Evolutionary conservation across 352 stramenopile genomes (phyloP).

Genomic region (Globisporangium rhizosaccharum): DNA sequence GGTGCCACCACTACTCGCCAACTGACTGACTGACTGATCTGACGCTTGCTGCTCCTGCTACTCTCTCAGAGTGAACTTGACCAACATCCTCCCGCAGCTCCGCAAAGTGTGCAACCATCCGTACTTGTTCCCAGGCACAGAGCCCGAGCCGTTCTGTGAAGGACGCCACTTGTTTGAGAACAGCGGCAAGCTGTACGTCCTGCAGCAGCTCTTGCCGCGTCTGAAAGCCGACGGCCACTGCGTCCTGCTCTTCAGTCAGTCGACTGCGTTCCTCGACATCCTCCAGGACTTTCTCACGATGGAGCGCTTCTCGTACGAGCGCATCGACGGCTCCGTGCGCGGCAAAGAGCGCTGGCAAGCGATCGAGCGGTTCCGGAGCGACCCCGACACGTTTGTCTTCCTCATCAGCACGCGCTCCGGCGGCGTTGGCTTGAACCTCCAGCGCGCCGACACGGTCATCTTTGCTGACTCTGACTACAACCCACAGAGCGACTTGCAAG

Average conservation of each 20-base stretch:
- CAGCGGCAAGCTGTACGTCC: conserved; percentile 79
- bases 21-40: neutral
- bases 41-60: neutral
- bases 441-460: conserved; percentile 80
- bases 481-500: conserved; percentile 64
- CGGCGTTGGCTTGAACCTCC: conserved; percentile 64
- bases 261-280: conserved; percentile 68
- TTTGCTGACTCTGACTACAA: conserved; percentile 82
- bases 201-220: conserved; percentile 78
- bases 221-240: conserved; percentile 81
- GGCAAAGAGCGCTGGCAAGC: conserved; percentile 76
- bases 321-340: conserved; percentile 68
- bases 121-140: conserved; percentile 90
- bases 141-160: conserved; percentile 72
- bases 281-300: conserved; percentile 78
- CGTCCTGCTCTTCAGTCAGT: conserved; percentile 80
- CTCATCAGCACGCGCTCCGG: conserved; percentile 72
- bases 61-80: conserved; percentile 67
- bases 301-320: conserved; percentile 71
- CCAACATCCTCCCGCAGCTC: conserved; percentile 97
- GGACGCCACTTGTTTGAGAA: conserved; percentile 67
- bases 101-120: conserved; percentile 77
- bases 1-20: too few relatives aligned
- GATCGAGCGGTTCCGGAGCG: conserved; percentile 80
- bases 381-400: conserved; percentile 87